Evolutionary conservation across 2,329 filamentous ascomycete genomes (phyloP).

Genomic region (Eutypella sp.): DNA sequence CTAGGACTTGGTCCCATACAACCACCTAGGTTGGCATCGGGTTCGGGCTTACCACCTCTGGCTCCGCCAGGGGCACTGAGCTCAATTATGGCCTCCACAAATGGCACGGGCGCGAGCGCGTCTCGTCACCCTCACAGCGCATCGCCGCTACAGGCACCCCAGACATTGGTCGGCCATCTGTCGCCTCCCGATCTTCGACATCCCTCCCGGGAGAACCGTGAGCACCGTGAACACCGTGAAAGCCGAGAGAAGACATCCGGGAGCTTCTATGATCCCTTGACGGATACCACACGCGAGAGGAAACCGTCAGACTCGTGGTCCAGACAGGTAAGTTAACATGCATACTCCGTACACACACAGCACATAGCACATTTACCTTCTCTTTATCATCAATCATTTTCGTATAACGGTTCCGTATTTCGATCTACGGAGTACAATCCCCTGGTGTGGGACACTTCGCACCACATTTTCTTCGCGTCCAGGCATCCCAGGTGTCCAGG

Average conservation of each 20-base stretch:
- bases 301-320: conserved; percentile 30
- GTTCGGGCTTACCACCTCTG: conserved; percentile 22
- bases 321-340: conserved; percentile 24
- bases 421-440: background rate
- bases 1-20: no score
- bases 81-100: conserved; percentile 28
- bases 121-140: conserved; percentile 19
- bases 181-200: conserved; percentile 28
- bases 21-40: conserved; percentile 12
- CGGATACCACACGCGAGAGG: conserved; percentile 37
- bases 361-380: no score
- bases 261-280: conserved; percentile 41
- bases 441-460: background rate
- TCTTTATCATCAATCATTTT: no score
- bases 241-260: conserved; percentile 37
- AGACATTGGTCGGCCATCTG: conserved; percentile 21
- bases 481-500: no score
- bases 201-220: conserved; percentile 24
- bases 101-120: conserved; percentile 16
- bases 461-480: background rate
- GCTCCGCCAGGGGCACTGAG: conserved; percentile 27
- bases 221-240: no score
- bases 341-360: no score
- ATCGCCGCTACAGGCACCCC: conserved; percentile 29
- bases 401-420: background rate